These are phyloP conservation scores for Podaxis mareebaensis DNA, from an alignment of 768 basidiomycete genomes.

Conservation along the genomic window DNA sequence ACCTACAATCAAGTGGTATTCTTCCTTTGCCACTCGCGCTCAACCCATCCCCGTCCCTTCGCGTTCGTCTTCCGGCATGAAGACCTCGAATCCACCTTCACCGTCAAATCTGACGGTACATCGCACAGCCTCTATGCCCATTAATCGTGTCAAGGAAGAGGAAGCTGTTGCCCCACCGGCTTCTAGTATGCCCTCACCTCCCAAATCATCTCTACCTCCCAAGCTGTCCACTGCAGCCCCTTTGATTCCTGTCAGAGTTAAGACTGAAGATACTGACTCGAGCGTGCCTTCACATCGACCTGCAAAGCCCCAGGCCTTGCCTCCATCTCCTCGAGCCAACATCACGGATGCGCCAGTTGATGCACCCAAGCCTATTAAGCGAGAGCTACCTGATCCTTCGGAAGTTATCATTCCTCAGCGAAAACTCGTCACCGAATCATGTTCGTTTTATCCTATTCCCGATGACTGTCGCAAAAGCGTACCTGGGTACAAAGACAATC, in stretches of 20 bases:
- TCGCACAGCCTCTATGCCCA: neutral
- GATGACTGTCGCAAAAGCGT: slow-evolving; percentile 4
- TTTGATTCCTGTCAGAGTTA: neutral
- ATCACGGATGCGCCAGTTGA: neutral
- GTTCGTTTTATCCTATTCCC: slow-evolving; percentile 15
- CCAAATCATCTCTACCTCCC: neutral
- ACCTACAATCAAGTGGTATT: neutral
- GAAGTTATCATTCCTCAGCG: slow-evolving; percentile 3
- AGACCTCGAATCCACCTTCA: neutral
- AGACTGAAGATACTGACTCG: neutral
- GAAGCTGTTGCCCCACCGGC: neutral
- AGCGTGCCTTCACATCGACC: neutral
- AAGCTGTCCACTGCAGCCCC: neutral
- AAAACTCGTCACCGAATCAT: slow-evolving; percentile 12
- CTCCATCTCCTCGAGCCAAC: neutral
- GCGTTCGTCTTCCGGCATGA: neutral
- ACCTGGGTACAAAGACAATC: slow-evolving; percentile 12
- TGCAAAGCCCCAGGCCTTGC: neutral
- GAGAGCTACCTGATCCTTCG: slow-evolving; percentile 1
- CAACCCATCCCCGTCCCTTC: neutral
- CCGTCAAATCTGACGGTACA: neutral
- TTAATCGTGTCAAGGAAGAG: neutral
- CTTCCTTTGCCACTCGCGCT: neutral
- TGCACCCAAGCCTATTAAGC: neutral
- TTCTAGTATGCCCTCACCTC: neutral